A percentile compares a stretch with the other conserved stretches of the same genome.
These are phyloP conservation scores for Fomitopsis betulina DNA, from an alignment of 1,284 basidiomycete genomes.

Conservation along the genomic window DNA sequence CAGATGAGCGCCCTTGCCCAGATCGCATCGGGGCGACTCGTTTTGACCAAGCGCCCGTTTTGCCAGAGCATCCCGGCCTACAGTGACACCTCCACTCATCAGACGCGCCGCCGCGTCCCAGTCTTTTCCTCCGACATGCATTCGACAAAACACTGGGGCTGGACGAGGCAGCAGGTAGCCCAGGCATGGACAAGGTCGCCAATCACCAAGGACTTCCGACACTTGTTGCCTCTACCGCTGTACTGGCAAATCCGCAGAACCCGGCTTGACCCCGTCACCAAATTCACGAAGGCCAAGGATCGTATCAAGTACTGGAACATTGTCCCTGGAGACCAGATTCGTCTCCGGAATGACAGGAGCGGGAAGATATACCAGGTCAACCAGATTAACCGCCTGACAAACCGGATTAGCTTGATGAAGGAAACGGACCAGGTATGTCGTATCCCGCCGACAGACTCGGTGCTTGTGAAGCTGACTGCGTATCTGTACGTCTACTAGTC, in stretches of 20 bases:
- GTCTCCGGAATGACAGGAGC: slow-evolving; percentile 59
- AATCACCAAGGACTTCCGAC: slow-evolving; percentile 45
- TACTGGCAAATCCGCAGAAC: slow-evolving; percentile 29
- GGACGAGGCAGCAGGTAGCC: neutral
- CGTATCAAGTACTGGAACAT: slow-evolving; percentile 84
- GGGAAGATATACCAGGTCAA: slow-evolving; percentile 61
- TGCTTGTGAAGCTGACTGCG: neutral
- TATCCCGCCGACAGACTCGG: neutral
- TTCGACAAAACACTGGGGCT: neutral
- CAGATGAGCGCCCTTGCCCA: no score
- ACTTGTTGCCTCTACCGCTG: slow-evolving; percentile 54
- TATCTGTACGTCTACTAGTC: no score
- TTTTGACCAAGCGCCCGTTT: no score
- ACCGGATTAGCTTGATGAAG: slow-evolving; percentile 65
- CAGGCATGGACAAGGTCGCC: neutral
- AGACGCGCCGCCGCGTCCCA: neutral
- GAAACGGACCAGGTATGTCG: slow-evolving; percentile 37
- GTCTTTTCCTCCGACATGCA: neutral
- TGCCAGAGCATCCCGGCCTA: no score
- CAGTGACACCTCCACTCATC: neutral
- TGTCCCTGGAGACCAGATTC: slow-evolving; percentile 77
- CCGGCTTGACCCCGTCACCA: slow-evolving; percentile 32
- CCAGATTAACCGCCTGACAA: slow-evolving; percentile 67
- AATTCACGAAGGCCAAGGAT: slow-evolving; percentile 56
- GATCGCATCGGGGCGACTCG: no score